Evolutionary conservation across 768 basidiomycete species (phyloP).

Genomic region (Dendrothele bispora): DNA sequence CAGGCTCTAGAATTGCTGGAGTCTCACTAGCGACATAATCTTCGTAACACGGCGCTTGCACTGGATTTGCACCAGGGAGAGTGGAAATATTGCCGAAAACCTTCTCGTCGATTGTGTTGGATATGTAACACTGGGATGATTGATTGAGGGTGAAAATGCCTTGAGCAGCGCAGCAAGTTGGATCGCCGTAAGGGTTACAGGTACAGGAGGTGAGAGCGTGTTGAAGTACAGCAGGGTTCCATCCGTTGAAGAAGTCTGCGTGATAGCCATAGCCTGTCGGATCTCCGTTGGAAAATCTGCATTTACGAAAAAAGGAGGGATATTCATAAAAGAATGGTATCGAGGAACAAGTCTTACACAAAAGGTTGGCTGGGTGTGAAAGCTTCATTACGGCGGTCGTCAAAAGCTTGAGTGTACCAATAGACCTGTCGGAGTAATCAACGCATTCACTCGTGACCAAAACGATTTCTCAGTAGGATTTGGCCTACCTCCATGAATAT

Average conservation of each 20-base stretch:
- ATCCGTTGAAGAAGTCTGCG: conserved; percentile 41
- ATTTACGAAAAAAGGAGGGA: neutral
- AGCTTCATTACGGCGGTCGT: conserved; percentile 21
- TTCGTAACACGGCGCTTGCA: conserved; percentile 13
- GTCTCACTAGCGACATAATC: conserved; percentile 5
- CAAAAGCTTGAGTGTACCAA: conserved; percentile 25
- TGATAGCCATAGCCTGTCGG: conserved; percentile 41
- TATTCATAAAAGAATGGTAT: neutral
- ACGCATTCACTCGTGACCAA: too few species aligned
- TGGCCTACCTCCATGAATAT: conserved; percentile 40
- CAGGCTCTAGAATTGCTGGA: conserved; percentile 6
- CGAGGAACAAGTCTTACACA: conserved; percentile 15
- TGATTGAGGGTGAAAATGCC: conserved; percentile 22
- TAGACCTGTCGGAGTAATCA: conserved; percentile 17
- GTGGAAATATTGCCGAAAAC: conserved; percentile 10
- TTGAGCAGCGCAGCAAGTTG: conserved; percentile 20
- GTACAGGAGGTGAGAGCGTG: conserved; percentile 33
- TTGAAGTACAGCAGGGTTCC: conserved; percentile 38
- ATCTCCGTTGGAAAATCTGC: conserved; percentile 39
- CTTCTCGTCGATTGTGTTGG: conserved; percentile 20
- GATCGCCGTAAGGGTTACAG: conserved; percentile 24
- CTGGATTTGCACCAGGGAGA: conserved; percentile 15
- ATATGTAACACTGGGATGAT: conserved; percentile 17
- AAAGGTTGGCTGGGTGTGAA: conserved; percentile 30
- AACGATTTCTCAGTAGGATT: neutral